phyloP scores from a whole-genome alignment of 1,139 yeast genomes.

The Candida neerlandica region DNA sequence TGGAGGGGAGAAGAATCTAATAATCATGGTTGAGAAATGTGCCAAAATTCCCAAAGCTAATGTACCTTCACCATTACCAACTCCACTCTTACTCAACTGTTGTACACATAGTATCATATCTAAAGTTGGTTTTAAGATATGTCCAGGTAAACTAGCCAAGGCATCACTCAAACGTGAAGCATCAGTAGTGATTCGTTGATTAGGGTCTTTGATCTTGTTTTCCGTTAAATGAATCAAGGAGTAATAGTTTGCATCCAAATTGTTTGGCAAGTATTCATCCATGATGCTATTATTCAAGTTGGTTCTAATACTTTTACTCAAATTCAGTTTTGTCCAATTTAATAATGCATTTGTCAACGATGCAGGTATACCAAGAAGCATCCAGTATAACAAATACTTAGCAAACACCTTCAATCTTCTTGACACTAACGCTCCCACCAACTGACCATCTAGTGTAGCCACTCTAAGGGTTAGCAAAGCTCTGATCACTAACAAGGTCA shows the following conservation, averaged over 20 bases:
- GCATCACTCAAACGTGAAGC: constrained; percentile 74
- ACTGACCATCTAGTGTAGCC: constrained; percentile 82
- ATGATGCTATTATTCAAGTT: constrained; percentile 67
- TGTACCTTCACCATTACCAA: constrained; percentile 84
- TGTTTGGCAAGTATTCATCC: constrained; percentile 68
- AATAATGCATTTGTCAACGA: constrained; percentile 76
- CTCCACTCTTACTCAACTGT: constrained; percentile 74
- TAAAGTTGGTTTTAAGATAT: constrained; percentile 79
- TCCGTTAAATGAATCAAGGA: constrained; percentile 57
- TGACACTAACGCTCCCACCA: constrained; percentile 81
- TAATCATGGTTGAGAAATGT: constrained; percentile 73
- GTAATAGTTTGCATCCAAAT: constrained; percentile 50
- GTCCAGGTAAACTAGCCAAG: constrained; percentile 79
- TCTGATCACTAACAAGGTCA: constrained; percentile 62
- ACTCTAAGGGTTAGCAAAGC: constrained; percentile 80
- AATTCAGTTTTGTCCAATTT: constrained; percentile 67
- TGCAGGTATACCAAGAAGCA: constrained; percentile 86
- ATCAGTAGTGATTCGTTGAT: constrained; percentile 81
- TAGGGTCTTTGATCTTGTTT: constrained; percentile 68
- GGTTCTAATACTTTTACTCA: constrained; percentile 66
- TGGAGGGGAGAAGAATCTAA: constrained; percentile 83
- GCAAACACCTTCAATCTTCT: constrained; percentile 69
- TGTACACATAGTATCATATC: constrained; percentile 83
- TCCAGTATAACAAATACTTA: constrained; percentile 71
- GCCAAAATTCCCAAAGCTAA: constrained; percentile 79